phyloP scores from a whole-genome alignment of 2,329 filamentous ascomycete species.

The Trichoderma sp. region DNA sequence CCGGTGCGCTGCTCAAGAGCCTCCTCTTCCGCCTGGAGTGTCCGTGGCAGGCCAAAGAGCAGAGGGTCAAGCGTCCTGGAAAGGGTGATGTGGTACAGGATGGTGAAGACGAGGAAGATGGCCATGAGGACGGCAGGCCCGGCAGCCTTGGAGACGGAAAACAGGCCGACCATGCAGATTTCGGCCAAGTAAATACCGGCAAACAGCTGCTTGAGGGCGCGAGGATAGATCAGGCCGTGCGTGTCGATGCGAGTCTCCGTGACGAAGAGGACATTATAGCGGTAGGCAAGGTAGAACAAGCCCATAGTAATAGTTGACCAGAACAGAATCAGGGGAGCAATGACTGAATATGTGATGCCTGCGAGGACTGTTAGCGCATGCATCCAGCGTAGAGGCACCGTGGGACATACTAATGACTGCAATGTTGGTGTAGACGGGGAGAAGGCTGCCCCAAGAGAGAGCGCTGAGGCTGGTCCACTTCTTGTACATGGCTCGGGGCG shows the following conservation, averaged over 20 bases:
- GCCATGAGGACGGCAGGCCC: constrained; percentile 77
- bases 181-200: constrained; percentile 80
- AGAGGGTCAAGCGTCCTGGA: constrained; percentile 71
- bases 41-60: constrained; percentile 70
- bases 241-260: constrained; percentile 80
- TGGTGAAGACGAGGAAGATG: constrained; percentile 72
- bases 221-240: constrained; percentile 83
- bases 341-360: constrained; percentile 77
- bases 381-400: no score
- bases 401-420: constrained; percentile 61
- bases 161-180: constrained; percentile 79
- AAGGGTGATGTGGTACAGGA: constrained; percentile 75
- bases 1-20: constrained; percentile 39
- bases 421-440: constrained; percentile 75
- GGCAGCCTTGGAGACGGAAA: constrained; percentile 66
- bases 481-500: constrained; percentile 75
- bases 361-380: constrained; percentile 31
- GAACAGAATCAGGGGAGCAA: constrained; percentile 78
- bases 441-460: constrained; percentile 75
- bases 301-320: constrained; percentile 77
- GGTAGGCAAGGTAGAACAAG: constrained; percentile 81
- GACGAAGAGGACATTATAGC: constrained; percentile 85
- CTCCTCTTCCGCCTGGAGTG: constrained; percentile 50
- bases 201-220: constrained; percentile 83
- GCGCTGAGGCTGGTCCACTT: constrained; percentile 70